A percentile compares a stretch with the other conserved stretches of the same genome.
phyloP scores from a whole-genome alignment of 139 green algal genomes.

The Coelastrella sp. region DNA sequence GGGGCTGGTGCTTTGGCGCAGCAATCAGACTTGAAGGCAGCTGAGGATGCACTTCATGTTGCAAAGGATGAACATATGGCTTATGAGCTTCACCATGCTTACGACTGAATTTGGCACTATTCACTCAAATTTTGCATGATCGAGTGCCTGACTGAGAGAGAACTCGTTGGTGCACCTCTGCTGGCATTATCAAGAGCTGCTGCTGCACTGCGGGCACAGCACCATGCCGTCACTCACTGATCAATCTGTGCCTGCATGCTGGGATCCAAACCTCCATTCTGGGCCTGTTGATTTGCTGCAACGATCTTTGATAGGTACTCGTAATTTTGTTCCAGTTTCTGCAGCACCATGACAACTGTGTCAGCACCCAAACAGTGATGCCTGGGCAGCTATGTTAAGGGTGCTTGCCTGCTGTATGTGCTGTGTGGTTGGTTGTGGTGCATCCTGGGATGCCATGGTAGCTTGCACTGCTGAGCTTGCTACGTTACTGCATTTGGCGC shows the following conservation, averaged over 20 bases:
- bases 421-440: constrained; percentile 15
- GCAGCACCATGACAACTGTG: not conserved
- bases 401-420: constrained; percentile 14
- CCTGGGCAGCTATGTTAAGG: too few species aligned
- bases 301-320: constrained; percentile 7
- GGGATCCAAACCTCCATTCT: not conserved
- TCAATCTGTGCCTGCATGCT: not conserved
- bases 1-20: too few species aligned
- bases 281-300: not conserved
- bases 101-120: too few species aligned
- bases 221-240: not conserved
- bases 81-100: too few species aligned
- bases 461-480: too few species aligned
- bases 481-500: too few species aligned
- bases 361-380: too few species aligned
- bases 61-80: not conserved
- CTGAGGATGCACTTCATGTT: not conserved
- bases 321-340: constrained; percentile 43
- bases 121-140: too few species aligned
- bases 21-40: not conserved
- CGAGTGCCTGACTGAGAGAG: too few species aligned
- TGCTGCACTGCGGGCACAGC: too few species aligned
- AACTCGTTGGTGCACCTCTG: too few species aligned
- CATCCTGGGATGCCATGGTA: not conserved
- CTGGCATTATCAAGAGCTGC: too few species aligned